Conservation (phyloP, 2,329 filamentous ascomycete species). For the Neonectria coccinea region DNA sequence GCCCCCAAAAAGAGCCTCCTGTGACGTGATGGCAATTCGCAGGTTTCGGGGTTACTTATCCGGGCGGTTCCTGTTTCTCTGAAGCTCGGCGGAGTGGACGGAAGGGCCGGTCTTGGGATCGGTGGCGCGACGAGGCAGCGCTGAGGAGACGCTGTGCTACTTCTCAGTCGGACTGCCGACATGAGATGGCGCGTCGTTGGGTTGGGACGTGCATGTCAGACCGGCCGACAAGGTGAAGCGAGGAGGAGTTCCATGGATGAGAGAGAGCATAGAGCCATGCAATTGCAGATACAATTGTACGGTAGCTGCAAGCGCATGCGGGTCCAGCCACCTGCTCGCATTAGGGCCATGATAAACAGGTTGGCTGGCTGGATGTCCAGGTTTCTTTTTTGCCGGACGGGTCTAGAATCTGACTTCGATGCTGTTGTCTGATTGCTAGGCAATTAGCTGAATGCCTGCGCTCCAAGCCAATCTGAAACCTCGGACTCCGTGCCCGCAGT, state of each 20-base stretch:
- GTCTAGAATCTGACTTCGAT: background rate
- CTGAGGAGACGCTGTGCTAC: conserved; percentile 15
- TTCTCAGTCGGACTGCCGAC: conserved; percentile 26
- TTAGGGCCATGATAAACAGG: conserved; percentile 17
- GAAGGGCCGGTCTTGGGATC: conserved; percentile 12
- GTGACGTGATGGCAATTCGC: conserved; percentile 1
- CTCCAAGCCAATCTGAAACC: conserved; percentile 1
- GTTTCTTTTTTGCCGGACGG: background rate
- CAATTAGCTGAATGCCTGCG: background rate
- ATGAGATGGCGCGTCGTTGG: conserved; percentile 24
- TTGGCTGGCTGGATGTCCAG: background rate
- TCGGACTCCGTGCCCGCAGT: background rate
- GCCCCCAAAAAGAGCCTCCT: background rate
- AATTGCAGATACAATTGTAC: conserved; percentile 8
- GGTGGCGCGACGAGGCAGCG: conserved; percentile 8
- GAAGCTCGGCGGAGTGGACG: background rate
- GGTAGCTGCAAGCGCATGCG: conserved; percentile 8
- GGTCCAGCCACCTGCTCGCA: conserved; percentile 24
- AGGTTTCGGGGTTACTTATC: background rate
- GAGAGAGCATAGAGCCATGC: conserved; percentile 9
- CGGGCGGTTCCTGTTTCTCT: conserved; percentile 1
- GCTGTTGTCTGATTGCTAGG: background rate
- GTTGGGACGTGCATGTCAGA: conserved; percentile 26
- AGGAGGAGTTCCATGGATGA: conserved; percentile 10
- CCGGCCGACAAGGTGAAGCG: conserved; percentile 5